These are phyloP conservation scores for Alternaria incomplexa DNA, from an alignment of 2,329 filamentous ascomycete species.

Conservation along the genomic window DNA sequence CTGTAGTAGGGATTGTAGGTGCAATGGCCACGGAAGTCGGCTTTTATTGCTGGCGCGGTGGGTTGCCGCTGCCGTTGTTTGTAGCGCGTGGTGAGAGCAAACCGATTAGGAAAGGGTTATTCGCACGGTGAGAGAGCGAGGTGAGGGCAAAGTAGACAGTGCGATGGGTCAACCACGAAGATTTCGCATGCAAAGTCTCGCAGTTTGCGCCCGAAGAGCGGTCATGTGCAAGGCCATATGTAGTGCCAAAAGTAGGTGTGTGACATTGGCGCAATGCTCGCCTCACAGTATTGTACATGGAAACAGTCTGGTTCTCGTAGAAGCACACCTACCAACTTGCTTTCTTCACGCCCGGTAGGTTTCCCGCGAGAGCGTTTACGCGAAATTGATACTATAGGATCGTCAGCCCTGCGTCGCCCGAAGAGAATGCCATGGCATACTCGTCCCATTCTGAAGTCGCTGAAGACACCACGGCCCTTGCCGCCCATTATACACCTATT, in stretches of 20 bases:
- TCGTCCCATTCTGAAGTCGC: conserved; percentile 89
- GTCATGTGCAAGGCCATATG: neutral
- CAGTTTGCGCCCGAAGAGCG: neutral
- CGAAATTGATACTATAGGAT: conserved; percentile 84
- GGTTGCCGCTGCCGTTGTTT: conserved; percentile 11
- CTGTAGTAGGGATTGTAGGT: neutral
- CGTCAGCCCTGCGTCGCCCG: conserved; percentile 13
- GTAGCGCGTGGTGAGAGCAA: conserved; percentile 21
- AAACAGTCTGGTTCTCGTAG: neutral
- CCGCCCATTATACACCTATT: conserved; percentile 93
- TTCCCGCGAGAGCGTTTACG: conserved; percentile 82
- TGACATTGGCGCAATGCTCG: too few species aligned
- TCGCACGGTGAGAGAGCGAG: neutral
- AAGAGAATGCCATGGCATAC: conserved; percentile 60
- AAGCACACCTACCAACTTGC: conserved; percentile 78
- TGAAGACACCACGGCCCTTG: conserved; percentile 86
- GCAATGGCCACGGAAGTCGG: neutral
- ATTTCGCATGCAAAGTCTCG: neutral
- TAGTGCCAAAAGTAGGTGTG: conserved; percentile 1
- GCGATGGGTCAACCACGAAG: neutral
- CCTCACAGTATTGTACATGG: conserved; percentile 23
- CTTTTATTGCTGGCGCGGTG: neutral
- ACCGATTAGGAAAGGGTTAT: conserved; percentile 13
- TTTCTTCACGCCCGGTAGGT: conserved; percentile 91
- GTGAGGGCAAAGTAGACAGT: neutral